Evolutionary conservation across 2,329 filamentous ascomycete genomes (phyloP), one percentile per base, ranked within the genome.

Genomic region (Diaporthe helianthi): DNA sequence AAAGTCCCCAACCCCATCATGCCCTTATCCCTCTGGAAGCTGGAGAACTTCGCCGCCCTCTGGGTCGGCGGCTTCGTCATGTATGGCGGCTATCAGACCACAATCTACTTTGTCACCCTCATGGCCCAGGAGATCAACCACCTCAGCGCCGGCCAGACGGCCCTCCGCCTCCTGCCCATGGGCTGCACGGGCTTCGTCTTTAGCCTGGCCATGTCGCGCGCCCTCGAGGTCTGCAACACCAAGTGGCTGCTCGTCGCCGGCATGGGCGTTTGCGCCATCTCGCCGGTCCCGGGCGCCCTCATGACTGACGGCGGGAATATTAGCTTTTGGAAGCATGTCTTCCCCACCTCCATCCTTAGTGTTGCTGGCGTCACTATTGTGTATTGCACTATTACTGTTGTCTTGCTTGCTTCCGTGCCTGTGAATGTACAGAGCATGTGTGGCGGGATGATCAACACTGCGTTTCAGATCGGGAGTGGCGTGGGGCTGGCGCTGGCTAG

Each of bases 1-100:
- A 82, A 81, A 65, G 79, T 82, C 24, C 70, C 75, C 17, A 82
- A 83, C 61, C 81, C 82, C 1, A 80, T 83, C 66, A 83, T 83
- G 82, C 82, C 82, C 0, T 73, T 83, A 1, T 80, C 79, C 0
- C 71, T 83, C 9, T 83, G 82, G 82, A 83, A 80, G 58, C 77
- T 83, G 22, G 78, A 77, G 31, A 83, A 83, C 70, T 83, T 83
- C 67, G 81, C 81, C 7, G 80, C 79, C 4, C 74, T 83, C 0
- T 83, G 82, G 82, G 75, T 83, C 29, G 77, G 80, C 17, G 81
- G 81, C 1, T 83, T 83, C 54, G 79, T 81, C 60, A 78, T 78
- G 68, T 82, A 82, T 69, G 80, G 80, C 17, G 80, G 79, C 36
- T 82, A 82, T 68, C 80, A 82, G 69, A 80, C 79, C 1, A 76